Evolutionary conservation across 23 red algal species (phyloP).

Genomic region (Cyanidium caldarium): DNA sequence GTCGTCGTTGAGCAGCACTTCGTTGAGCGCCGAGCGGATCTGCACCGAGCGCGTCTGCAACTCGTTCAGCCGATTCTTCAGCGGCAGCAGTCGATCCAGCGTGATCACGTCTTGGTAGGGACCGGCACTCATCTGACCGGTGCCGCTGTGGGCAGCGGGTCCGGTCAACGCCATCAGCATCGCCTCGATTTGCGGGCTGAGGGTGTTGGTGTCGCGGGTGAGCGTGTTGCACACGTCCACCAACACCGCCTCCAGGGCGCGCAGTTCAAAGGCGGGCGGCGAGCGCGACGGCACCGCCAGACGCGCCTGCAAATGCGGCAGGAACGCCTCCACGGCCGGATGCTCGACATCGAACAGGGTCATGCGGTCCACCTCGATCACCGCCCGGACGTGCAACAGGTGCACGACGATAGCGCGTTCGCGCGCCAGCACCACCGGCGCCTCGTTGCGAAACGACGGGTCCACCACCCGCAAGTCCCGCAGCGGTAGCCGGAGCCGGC

Average conservation of each 20-base stretch:
- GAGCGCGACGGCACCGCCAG: slow-evolving; percentile 8
- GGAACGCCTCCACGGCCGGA: slow-evolving; percentile 65
- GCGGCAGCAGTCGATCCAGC: slow-evolving; percentile 76
- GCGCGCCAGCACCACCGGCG: slow-evolving; percentile 63
- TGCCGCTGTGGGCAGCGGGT: background rate
- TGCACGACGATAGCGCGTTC: slow-evolving; percentile 71
- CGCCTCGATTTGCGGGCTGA: background rate
- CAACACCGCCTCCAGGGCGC: slow-evolving; percentile 77
- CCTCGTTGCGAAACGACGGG: slow-evolving; percentile 68
- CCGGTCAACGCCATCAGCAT: background rate
- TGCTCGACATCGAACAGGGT: slow-evolving; percentile 75
- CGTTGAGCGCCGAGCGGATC: slow-evolving; percentile 59
- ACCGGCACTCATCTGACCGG: background rate
- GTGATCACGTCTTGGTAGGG: background rate
- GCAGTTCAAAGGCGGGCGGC: slow-evolving; percentile 87
- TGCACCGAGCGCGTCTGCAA: slow-evolving; percentile 34
- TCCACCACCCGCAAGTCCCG: slow-evolving; percentile 92
- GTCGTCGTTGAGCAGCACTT: slow-evolving; percentile 82
- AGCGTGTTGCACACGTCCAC: slow-evolving; percentile 69
- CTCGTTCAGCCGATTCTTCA: slow-evolving; percentile 89
- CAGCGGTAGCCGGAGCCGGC: slow-evolving; percentile 35
- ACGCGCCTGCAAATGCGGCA: slow-evolving; percentile 44
- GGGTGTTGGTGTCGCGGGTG: background rate
- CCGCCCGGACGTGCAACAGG: slow-evolving; percentile 63
- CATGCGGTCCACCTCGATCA: slow-evolving; percentile 51